Evolutionary conservation across 495 filamentous ascomycete genomes (phyloP).

Genomic region (Tuber aestivum): DNA sequence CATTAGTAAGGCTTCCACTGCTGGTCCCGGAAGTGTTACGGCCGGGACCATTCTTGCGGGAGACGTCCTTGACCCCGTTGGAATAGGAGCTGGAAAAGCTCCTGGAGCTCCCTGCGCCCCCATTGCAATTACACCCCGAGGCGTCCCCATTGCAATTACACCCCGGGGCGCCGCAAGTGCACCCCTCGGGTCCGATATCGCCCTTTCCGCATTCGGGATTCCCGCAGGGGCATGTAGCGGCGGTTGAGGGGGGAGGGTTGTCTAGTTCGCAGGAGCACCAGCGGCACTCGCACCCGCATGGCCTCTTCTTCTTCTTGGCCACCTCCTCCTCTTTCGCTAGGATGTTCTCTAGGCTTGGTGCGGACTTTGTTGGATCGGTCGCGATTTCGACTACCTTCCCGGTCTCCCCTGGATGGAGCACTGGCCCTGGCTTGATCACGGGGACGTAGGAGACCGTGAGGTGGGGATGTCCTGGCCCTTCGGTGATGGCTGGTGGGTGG

Average conservation of each 20-base stretch:
- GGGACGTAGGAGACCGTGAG: conserved; percentile 7
- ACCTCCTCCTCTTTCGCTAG: conserved; percentile 40
- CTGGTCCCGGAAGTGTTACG: not conserved
- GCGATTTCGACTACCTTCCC: conserved; percentile 13
- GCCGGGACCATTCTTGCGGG: not conserved
- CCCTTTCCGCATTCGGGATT: conserved; percentile 20
- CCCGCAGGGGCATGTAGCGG: conserved; percentile 26
- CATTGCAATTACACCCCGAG: conserved; percentile 20
- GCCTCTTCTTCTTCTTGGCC: conserved; percentile 22
- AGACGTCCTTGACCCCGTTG: conserved; percentile 18
- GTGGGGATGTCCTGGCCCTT: conserved; percentile 10
- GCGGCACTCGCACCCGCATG: conserved; percentile 42
- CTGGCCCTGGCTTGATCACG: conserved; percentile 24
- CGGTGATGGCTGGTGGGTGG: not conserved
- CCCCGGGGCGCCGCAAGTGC: conserved; percentile 36
- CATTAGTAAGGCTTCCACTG: conserved; percentile 4
- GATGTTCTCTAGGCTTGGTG: conserved; percentile 19
- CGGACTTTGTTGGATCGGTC: conserved; percentile 10
- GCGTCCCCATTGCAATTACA: conserved; percentile 32
- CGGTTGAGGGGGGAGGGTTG: conserved; percentile 46
- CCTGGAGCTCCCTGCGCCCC: not conserved
- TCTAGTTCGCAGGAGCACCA: conserved; percentile 40
- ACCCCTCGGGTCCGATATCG: not conserved
- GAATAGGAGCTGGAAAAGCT: conserved; percentile 21
- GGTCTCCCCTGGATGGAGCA: conserved; percentile 19